Evolutionary conservation across 208 protist genomes (phyloP), one percentile per base, ranked within the genome.

Genomic region (Leptomonas seymouri): DNA sequence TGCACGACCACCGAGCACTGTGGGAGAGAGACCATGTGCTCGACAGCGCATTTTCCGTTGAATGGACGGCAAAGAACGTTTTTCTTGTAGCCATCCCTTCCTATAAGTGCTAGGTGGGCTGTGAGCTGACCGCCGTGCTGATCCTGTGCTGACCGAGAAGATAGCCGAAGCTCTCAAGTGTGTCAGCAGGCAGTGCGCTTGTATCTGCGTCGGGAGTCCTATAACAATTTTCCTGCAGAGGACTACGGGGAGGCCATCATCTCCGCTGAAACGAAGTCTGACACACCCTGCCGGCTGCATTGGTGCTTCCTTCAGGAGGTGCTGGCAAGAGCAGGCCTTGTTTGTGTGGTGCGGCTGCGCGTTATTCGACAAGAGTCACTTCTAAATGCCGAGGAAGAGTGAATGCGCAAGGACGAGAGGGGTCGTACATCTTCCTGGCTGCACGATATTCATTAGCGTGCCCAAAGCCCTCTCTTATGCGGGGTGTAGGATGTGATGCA

Each of bases 191-290:
- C 80, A 0, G 59, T 77, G 51, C 69, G 85, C 0, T 34, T 77
- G 21, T 84, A 80, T 49, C 62, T 91, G n/a, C 69, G 81, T 3
- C 80, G 81, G 30, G 82, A 89, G 58, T 66, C 76, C 49, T 83
- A 81, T 23, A 63, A 67, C 34, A 71, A 67, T 15, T 87, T 85
- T 46, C 82, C 82, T 0, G 31, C 74, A 11, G 69, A 84, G 36
- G 75, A 70, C 0, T 91, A 79, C 53, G 82, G 82, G n/a, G 82
- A 91, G 28, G 55, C 87, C 21, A 67, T 91, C 34, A 89, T 86
- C 50, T 63, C 74, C 1, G 53, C 14, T 1, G 54, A 82, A 20
- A 51, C 50, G 31, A 27, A 48, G 28, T 3, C 20, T 23, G 75
- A 76, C 23, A 14, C 41, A 3, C 7, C 57, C 16, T 14, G 8